Evolutionary conservation across 2,329 filamentous ascomycete genomes (phyloP).

Genomic region (Pestalotiopsis sp.): DNA sequence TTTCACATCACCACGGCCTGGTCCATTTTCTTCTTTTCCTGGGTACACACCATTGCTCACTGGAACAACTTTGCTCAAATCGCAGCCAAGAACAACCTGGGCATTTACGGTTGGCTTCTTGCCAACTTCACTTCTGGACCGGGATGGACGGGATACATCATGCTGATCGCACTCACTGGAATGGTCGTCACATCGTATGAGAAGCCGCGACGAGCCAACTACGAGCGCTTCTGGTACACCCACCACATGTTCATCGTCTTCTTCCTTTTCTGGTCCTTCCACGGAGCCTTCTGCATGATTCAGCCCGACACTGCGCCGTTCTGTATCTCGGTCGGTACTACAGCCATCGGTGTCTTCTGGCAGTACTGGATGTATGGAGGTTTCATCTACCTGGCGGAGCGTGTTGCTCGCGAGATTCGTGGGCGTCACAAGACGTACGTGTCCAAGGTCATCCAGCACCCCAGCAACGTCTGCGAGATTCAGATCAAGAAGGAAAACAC

Average conservation of each 20-base stretch:
- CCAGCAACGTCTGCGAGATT: conserved; percentile 86
- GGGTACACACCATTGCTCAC: conserved; percentile 84
- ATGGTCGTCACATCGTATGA: conserved; percentile 80
- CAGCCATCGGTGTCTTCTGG: conserved; percentile 79
- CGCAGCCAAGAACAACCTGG: conserved; percentile 73
- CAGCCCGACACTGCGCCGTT: conserved; percentile 81
- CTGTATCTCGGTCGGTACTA: conserved; percentile 68
- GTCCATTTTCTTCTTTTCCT: conserved; percentile 88
- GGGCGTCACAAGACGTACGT: conserved; percentile 84
- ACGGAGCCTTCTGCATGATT: conserved; percentile 90
- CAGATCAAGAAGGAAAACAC: conserved; percentile 91
- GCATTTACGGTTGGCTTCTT: conserved; percentile 76
- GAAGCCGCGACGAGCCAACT: conserved; percentile 78
- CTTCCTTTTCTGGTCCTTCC: conserved; percentile 90
- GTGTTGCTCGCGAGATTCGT: conserved; percentile 76
- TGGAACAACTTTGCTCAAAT: conserved; percentile 86
- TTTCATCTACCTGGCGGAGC: conserved; percentile 79
- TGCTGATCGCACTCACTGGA: conserved; percentile 77
- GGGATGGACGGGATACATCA: conserved; percentile 85
- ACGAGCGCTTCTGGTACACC: conserved; percentile 89
- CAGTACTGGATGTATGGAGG: conserved; percentile 89
- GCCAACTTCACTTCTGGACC: conserved; percentile 80
- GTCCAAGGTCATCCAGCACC: conserved; percentile 87
- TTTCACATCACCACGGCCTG: conserved; percentile 86
- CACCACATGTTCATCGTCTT: conserved; percentile 88